A percentile compares a stretch with the other conserved stretches of the same genome.
phyloP scores from a whole-genome alignment of 768 basidiomycete species.

The Tremella yokohamensis region DNA sequence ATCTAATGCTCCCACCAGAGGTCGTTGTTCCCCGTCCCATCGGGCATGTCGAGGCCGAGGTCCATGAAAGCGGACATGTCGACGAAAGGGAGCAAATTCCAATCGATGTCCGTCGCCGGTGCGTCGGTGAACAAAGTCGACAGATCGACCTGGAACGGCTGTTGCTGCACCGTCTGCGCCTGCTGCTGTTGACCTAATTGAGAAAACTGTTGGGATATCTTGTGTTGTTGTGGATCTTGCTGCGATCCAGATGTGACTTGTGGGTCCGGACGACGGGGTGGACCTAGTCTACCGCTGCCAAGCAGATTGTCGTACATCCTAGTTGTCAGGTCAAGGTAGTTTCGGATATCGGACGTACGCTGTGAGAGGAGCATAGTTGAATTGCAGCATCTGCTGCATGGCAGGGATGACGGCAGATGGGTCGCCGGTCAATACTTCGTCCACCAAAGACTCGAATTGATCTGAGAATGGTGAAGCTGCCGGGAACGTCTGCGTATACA shows the following conservation, averaged over 20 bases:
- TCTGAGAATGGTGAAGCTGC: slow-evolving; percentile 21
- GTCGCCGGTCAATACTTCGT: background rate
- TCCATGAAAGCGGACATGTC: too few relatives aligned
- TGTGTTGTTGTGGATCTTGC: too few relatives aligned
- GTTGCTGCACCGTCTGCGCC: background rate
- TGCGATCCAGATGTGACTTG: too few relatives aligned
- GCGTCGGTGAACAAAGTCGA: background rate
- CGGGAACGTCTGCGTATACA: slow-evolving; percentile 19
- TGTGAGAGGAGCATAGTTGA: background rate
- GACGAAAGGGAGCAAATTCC: too few relatives aligned
- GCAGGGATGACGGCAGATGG: background rate
- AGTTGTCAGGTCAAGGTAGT: too few relatives aligned
- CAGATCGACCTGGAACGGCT: background rate
- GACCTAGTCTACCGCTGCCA: too few relatives aligned
- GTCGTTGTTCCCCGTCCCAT: too few relatives aligned
- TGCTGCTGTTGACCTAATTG: background rate
- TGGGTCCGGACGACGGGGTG: too few relatives aligned
- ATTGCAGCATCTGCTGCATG: background rate
- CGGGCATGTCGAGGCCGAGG: too few relatives aligned
- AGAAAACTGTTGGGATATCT: background rate
- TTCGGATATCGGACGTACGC: background rate
- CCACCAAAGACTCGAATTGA: slow-evolving; percentile 10
- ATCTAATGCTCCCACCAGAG: too few relatives aligned
- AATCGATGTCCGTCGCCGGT: too few relatives aligned
- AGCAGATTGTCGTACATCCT: too few relatives aligned